Evolutionary conservation across 352 stramenopile genomes (phyloP), one percentile per base, ranked within the genome.

Genomic region (Pythium aquatile): DNA sequence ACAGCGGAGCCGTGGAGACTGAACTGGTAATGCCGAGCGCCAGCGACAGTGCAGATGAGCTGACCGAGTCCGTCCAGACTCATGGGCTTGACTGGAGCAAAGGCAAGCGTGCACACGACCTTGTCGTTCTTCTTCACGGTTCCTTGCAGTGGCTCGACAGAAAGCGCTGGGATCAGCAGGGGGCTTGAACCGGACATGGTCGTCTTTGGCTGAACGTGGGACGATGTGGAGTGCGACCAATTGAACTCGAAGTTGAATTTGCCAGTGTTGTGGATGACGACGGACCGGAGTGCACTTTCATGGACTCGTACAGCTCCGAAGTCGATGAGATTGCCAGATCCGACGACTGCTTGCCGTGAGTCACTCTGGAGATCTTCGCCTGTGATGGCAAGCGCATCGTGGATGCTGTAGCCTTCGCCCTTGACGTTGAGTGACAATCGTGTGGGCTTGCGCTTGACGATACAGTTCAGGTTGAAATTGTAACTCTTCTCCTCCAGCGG

Each of bases 191-290:
- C 16, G 2, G 39, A 47, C 39, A 47, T 47, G 3, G 8, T 24
- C 17, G 39, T 24, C 39, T 47, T 47, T 3, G 20, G 11, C 29
- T 17, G n/a, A 6, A 28, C 17, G 46, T 28, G 29, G 7, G 55
- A 17, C 16, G 33, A 26, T 1, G 24, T 24, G 11, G 58, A 35
- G 42, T 80, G 68, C 57, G 58, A 87, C 82, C 92, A 97, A 29
- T 82, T 81, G 61, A 98, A 98, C 46, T 98, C 94, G 66, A 98
- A 98, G 68, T 97, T 98, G 70, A 98, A 98, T 63, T 98, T 98
- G 37, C 94, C 94, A 1, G 70, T 79, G 70, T 98, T 98, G 49
- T 92, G 73, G 49, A 98, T 91, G 40, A 84, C 74, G 3, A 98
- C 68, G 0, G 63, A 76, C 11, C 86, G 87, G 5, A 77, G 59